These are phyloP conservation scores for Populus deltoides DNA, from an alignment of 345 rosid species.

Conservation along the genomic window DNA sequence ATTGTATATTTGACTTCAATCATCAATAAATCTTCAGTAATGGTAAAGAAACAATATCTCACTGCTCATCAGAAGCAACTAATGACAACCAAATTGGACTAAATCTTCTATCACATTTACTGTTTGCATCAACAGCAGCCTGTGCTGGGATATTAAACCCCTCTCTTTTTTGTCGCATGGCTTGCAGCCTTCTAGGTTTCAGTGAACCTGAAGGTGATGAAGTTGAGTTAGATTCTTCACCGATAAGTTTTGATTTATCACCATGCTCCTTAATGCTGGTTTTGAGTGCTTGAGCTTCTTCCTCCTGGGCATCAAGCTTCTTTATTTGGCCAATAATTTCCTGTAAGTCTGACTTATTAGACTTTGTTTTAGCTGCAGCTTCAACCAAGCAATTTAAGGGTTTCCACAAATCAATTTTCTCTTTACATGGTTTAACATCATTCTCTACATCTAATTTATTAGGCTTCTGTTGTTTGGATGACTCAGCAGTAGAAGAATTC, in stretches of 20 bases:
- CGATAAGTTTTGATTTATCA: constrained; percentile 13
- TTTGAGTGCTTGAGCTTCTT: constrained; percentile 16
- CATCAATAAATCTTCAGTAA: not conserved
- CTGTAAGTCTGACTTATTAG: constrained; percentile 19
- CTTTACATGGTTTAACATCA: constrained; percentile 12
- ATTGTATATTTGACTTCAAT: not conserved
- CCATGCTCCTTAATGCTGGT: constrained; percentile 17
- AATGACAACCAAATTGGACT: constrained; percentile 46
- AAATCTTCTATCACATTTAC: constrained; percentile 19
- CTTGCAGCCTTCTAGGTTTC: constrained; percentile 23
- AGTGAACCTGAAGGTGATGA: constrained; percentile 22
- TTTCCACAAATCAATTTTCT: constrained; percentile 30
- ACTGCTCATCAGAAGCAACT: constrained; percentile 41
- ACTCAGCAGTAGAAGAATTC: constrained; percentile 20
- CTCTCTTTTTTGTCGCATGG: constrained; percentile 16
- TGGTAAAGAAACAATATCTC: constrained; percentile 13
- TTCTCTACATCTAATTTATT: constrained; percentile 10
- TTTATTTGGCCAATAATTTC: constrained; percentile 6
- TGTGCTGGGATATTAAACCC: constrained; percentile 30
- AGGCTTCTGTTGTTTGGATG: constrained; percentile 20
- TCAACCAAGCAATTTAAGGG: constrained; percentile 29
- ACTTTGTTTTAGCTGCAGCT: constrained; percentile 24
- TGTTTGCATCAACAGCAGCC: constrained; percentile 23
- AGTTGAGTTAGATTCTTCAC: constrained; percentile 20
- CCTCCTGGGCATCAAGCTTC: constrained; percentile 10